A percentile compares a stretch with the other conserved stretches of the same genome.
Evolutionary conservation across 805 yeast species (phyloP).

Genomic region (Ogataea polymorpha): DNA sequence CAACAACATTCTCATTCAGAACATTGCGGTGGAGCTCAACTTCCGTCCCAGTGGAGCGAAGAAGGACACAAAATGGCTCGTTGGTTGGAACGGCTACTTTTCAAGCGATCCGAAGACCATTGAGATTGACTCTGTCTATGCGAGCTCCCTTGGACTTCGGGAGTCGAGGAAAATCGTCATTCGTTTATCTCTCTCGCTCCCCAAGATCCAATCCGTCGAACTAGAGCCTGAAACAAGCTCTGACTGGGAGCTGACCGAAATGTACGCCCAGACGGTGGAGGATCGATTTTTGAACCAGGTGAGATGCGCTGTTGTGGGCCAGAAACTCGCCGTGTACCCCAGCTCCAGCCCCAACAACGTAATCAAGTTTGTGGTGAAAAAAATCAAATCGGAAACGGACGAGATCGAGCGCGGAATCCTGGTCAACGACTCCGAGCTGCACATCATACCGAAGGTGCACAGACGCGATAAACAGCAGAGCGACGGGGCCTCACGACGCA

Average conservation of each 20-base stretch:
- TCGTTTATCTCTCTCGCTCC: slow-evolving; percentile 45
- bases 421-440: slow-evolving; percentile 37
- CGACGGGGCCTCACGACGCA: slow-evolving; percentile 15
- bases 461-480: slow-evolving; percentile 15
- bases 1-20: slow-evolving; percentile 38
- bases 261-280: slow-evolving; percentile 76
- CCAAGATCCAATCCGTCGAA: slow-evolving; percentile 58
- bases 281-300: slow-evolving; percentile 74
- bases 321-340: slow-evolving; percentile 66
- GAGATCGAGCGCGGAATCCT: slow-evolving; percentile 37
- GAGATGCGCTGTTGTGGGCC: slow-evolving; percentile 62
- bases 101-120: slow-evolving; percentile 28
- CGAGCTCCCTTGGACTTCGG: slow-evolving; percentile 44
- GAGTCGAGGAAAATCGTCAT: slow-evolving; percentile 43
- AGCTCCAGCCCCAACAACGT: slow-evolving; percentile 54
- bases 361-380: slow-evolving; percentile 56
- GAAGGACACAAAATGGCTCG: slow-evolving; percentile 16
- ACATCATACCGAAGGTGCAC: slow-evolving; percentile 64
- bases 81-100: slow-evolving; percentile 34
- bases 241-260: slow-evolving; percentile 90
- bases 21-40: slow-evolving; percentile 35
- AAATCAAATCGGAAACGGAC: slow-evolving; percentile 34
- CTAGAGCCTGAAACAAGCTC: slow-evolving; percentile 73
- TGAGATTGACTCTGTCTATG: slow-evolving; percentile 70
- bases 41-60: slow-evolving; percentile 12